Conservation (phyloP, 768 basidiomycete species). For the Antrodiella citrinella region DNA sequence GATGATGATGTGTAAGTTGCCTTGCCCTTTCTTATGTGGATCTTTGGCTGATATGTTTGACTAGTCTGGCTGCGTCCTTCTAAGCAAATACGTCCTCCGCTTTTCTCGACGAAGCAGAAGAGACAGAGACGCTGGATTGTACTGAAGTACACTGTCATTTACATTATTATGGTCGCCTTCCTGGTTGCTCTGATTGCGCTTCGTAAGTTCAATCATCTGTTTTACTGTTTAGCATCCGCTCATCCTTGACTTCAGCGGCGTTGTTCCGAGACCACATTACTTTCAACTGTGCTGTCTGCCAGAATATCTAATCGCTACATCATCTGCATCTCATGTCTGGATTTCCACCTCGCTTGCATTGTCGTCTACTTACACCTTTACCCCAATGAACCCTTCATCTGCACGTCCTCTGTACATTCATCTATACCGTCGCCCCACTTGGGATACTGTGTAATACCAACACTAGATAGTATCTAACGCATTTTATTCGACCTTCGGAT, state of each 20-base stretch:
- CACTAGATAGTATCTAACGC: slow-evolving; percentile 11
- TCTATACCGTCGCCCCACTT: slow-evolving; percentile 11
- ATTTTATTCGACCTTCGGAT: slow-evolving; percentile 3
- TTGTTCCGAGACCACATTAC: slow-evolving; percentile 77
- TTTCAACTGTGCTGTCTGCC: slow-evolving; percentile 76
- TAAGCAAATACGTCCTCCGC: slow-evolving; percentile 86
- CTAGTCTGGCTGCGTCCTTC: slow-evolving; percentile 93
- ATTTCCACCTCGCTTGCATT: slow-evolving; percentile 5
- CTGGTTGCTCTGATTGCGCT: slow-evolving; percentile 77
- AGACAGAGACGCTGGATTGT: slow-evolving; percentile 88
- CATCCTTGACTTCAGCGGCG: slow-evolving; percentile 41
- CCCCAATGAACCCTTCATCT: not conserved
- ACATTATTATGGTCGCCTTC: slow-evolving; percentile 64
- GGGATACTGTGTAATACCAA: slow-evolving; percentile 15
- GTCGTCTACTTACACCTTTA: slow-evolving; percentile 4
- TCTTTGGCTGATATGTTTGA: slow-evolving; percentile 5
- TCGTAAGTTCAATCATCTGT: slow-evolving; percentile 48
- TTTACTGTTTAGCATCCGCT: slow-evolving; percentile 7
- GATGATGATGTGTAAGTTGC: slow-evolving; percentile 76
- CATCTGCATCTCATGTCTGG: slow-evolving; percentile 4
- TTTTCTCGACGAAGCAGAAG: slow-evolving; percentile 93
- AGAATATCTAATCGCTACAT: slow-evolving; percentile 57
- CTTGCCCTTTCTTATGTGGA: slow-evolving; percentile 3
- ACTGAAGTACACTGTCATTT: slow-evolving; percentile 80
- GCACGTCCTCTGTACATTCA: slow-evolving; percentile 15